These are phyloP conservation scores for Curvularia hawaiiensis DNA, from an alignment of 2,329 filamentous ascomycete species.

Conservation along the genomic window DNA sequence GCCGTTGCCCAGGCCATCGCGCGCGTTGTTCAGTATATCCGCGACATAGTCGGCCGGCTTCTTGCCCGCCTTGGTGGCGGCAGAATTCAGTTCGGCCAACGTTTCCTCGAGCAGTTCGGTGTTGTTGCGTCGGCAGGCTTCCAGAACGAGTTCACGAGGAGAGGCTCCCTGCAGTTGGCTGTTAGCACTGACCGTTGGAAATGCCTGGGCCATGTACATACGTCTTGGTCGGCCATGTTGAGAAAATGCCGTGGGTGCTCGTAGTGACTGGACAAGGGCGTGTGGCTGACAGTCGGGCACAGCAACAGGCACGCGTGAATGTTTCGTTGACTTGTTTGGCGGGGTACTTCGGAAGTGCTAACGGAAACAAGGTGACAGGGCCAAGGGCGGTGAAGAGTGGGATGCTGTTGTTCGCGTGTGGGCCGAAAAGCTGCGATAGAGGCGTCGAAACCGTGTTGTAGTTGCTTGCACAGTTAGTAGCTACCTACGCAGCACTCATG, in stretches of 20 bases:
- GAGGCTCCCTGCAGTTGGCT: constrained; percentile 72
- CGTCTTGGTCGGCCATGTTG: constrained; percentile 46
- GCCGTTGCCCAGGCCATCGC: constrained; percentile 84
- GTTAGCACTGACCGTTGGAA: constrained; percentile 15
- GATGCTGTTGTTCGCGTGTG: not conserved
- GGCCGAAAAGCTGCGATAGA: not conserved
- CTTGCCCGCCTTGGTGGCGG: constrained; percentile 56
- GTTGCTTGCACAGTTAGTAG: not conserved
- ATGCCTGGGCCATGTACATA: constrained; percentile 10
- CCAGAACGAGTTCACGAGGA: constrained; percentile 82
- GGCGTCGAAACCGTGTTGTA: not conserved
- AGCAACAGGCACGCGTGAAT: constrained; percentile 10
- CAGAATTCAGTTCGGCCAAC: constrained; percentile 59
- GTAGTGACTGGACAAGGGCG: constrained; percentile 5
- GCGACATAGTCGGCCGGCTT: constrained; percentile 67
- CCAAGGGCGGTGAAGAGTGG: constrained; percentile 10
- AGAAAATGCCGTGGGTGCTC: constrained; percentile 3
- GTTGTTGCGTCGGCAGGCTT: constrained; percentile 93
- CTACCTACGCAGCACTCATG: not conserved
- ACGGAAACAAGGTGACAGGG: constrained; percentile 14
- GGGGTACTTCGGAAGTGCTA: constrained; percentile 19
- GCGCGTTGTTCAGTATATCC: constrained; percentile 81
- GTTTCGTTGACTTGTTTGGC: constrained; percentile 13
- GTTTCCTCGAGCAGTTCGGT: constrained; percentile 80
- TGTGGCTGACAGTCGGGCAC: constrained; percentile 2